Percentiles rank a stretch among this genome's conserved stretches.
Evolutionary conservation across 2,329 filamentous ascomycete genomes (phyloP).

Genomic region (Curvularia sp.): DNA sequence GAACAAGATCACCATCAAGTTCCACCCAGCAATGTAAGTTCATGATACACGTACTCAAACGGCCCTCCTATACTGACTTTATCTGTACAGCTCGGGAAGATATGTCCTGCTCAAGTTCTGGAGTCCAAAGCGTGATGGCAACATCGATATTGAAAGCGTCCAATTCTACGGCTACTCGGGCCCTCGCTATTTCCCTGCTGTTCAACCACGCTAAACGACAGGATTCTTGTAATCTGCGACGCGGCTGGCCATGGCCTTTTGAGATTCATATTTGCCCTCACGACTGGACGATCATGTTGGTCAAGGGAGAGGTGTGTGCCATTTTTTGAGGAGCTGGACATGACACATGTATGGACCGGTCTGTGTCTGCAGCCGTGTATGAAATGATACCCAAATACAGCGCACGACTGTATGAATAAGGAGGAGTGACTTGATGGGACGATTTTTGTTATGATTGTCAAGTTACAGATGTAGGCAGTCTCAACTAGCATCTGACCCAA

Average conservation of each 20-base stretch:
- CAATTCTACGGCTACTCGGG: constrained; percentile 85
- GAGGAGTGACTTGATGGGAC: constrained; percentile 7
- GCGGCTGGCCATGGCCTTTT: background rate
- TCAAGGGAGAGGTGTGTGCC: background rate
- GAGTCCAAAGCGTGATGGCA: constrained; percentile 75
- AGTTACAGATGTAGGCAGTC: background rate
- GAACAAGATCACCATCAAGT: constrained; percentile 84
- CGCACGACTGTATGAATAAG: background rate
- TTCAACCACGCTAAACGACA: constrained; percentile 53
- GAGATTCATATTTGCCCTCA: background rate
- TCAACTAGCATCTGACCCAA: background rate
- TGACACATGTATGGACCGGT: background rate
- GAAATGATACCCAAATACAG: constrained; percentile 10
- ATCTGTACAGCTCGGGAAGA: constrained; percentile 66
- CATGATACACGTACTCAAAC: background rate
- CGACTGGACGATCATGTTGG: background rate
- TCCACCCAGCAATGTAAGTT: constrained; percentile 75
- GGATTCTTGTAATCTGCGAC: background rate
- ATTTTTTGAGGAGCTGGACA: background rate
- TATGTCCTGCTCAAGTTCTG: constrained; percentile 91
- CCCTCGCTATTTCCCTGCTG: constrained; percentile 79
- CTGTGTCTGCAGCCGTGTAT: background rate
- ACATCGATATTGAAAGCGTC: constrained; percentile 90
- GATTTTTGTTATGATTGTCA: background rate
- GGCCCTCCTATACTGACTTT: constrained; percentile 8